phyloP scores from a whole-genome alignment of 148 eudicot genomes.

The Heliamphora exappendiculata region DNA sequence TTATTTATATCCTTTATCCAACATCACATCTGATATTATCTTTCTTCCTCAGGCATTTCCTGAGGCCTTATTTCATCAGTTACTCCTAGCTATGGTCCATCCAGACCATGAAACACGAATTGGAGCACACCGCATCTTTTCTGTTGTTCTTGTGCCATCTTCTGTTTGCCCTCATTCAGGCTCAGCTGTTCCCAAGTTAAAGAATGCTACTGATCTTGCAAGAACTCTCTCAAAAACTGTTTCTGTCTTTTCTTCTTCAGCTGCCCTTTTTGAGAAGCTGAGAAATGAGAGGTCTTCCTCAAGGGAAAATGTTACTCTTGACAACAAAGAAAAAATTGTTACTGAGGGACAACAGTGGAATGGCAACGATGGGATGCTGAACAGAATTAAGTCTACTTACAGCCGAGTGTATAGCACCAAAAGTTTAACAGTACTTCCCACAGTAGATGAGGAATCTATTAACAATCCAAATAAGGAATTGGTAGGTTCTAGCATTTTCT shows the following conservation, averaged over 20 bases:
- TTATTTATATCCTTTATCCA: not conserved
- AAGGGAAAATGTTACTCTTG: constrained; percentile 33
- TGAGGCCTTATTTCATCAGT: constrained; percentile 86
- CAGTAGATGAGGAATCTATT: constrained; percentile 32
- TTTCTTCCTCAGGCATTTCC: constrained; percentile 71
- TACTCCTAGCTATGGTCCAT: constrained; percentile 93
- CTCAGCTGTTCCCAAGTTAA: constrained; percentile 23
- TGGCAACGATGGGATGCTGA: constrained; percentile 44
- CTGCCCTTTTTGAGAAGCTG: constrained; percentile 88
- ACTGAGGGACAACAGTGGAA: constrained; percentile 23
- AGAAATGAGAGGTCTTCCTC: constrained; percentile 43
- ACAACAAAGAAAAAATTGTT: constrained; percentile 17
- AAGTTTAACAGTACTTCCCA: constrained; percentile 22
- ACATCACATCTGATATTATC: constrained; percentile 2
- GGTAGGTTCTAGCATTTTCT: constrained; percentile 34
- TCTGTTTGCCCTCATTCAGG: constrained; percentile 64
- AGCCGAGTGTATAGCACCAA: constrained; percentile 50
- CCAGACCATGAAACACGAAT: constrained; percentile 86
- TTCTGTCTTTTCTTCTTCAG: constrained; percentile 94
- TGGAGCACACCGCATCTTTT: constrained; percentile 81
- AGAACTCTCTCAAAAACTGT: constrained; percentile 90
- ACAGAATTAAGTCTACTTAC: constrained; percentile 69
- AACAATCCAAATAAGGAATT: constrained; percentile 37
- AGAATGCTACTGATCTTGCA: constrained; percentile 39
- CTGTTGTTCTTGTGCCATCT: constrained; percentile 95